Evolutionary conservation across 352 stramenopile species (phyloP).

Genomic region (Thalassiosira mediterranea): DNA sequence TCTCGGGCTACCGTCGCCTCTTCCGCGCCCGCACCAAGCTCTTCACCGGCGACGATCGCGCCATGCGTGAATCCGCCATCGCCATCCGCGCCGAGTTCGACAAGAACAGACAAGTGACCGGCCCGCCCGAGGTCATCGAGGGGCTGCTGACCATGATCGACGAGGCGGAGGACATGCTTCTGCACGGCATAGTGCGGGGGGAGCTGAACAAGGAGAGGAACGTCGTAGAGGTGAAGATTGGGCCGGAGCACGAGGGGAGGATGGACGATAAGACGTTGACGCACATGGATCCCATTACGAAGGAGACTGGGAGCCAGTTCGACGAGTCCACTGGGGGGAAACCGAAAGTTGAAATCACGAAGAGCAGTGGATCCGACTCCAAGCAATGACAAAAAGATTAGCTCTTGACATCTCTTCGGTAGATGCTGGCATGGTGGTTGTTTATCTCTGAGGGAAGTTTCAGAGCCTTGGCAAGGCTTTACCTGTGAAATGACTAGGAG

Average conservation of each 20-base stretch:
- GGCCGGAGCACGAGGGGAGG: conserved; percentile 56
- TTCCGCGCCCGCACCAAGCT: conserved; percentile 67
- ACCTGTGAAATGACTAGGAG: no score
- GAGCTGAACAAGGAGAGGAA: conserved; percentile 70
- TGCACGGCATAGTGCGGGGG: conserved; percentile 74
- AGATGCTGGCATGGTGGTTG: no score
- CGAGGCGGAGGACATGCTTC: conserved; percentile 80
- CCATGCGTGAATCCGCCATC: conserved; percentile 62
- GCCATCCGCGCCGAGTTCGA: conserved; percentile 74
- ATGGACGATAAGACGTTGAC: conserved; percentile 58
- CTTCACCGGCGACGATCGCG: conserved; percentile 63
- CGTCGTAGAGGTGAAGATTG: conserved; percentile 74
- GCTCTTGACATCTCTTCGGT: no score
- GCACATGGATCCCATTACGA: conserved; percentile 75
- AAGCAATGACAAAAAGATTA: conserved; percentile 12
- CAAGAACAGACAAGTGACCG: conserved; percentile 54
- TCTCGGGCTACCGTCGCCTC: conserved; percentile 73
- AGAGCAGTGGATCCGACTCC: conserved; percentile 14
- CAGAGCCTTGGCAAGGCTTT: no score
- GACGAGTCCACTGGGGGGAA: conserved; percentile 17
- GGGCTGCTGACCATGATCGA: conserved; percentile 72
- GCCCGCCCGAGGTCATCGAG: conserved; percentile 63
- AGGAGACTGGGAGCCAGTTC: conserved; percentile 50
- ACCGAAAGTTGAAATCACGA: conserved; percentile 41
- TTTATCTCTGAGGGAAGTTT: no score